Base-by-base conservation (phyloP, 2,329 filamentous ascomycete species). In the Cladobotryum mycophilum region DNA sequence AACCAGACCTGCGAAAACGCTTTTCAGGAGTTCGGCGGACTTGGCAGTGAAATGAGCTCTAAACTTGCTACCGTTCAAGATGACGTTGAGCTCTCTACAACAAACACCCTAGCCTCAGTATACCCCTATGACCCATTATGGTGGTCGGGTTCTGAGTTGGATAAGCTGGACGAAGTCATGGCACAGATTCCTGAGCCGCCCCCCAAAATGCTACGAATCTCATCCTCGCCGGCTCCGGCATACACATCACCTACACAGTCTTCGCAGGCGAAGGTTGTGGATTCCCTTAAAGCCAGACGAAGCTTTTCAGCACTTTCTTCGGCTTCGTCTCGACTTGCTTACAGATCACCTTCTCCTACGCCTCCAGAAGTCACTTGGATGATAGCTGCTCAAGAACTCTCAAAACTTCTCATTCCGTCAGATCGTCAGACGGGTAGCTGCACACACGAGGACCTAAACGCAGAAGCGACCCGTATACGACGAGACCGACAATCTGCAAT, bases 191-290 rank as follows among this genome's bases (percentile, higher is more conserved):
- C 76, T 4, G 68, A 76, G 5, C 67, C 72, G 7, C 74, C 76
- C 49, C 70, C 71, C 8, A 78, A 70, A 60, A 84, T 81, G 60
- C 67, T 75, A 13, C 80, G 82, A 25, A 72, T 71, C 53, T 73
- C 76, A 13, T 78, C 79, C 18, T 66, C 76, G 8, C 84, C 88
- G 2, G 91, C 88, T 7, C 84, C 88, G 2, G 91, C 88, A 2
- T 96, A 91, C 67, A 89, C 83, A 2, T 89, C 90, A 2, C 89
- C 91, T 0, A 97, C 92, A 0, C 87, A 92, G 55, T 88, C 92
- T 0, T 97, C 89, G 40, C 82, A 84, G 1, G 89, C 89, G 20
- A 95, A 89, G 67, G 84, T 89, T 11, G 76, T 87, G 1, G 80
- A 86, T 42, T 79, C 85, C 2, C 72, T 82, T 8, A 86, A 82